These are phyloP conservation scores for Colletotrichum orbiculare DNA, from an alignment of 2,329 filamentous ascomycete species.

Conservation along the genomic window DNA sequence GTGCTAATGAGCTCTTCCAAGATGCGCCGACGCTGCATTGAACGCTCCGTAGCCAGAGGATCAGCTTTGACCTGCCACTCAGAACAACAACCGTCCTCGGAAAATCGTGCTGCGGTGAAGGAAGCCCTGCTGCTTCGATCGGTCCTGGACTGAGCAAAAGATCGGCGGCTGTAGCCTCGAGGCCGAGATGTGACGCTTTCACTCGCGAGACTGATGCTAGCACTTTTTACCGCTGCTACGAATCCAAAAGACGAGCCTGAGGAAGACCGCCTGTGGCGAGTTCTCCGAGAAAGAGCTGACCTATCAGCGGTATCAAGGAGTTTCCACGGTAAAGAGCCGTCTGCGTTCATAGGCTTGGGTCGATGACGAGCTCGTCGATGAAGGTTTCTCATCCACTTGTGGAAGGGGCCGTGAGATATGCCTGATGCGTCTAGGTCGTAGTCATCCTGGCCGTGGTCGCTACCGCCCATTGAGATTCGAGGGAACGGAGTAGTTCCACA, in stretches of 20 bases:
- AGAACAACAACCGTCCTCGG: conserved; percentile 72
- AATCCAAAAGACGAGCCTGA: conserved; percentile 83
- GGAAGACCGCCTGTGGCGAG: conserved; percentile 68
- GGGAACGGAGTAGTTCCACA: conserved; percentile 9
- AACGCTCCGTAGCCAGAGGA: conserved; percentile 75
- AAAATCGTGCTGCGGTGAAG: conserved; percentile 67
- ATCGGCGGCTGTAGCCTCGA: conserved; percentile 61
- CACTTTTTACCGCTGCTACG: conserved; percentile 83
- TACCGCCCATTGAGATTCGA: conserved; percentile 41
- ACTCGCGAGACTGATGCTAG: conserved; percentile 80
- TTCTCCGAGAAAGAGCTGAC: conserved; percentile 38
- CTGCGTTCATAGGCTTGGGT: conserved; percentile 40
- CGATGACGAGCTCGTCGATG: conserved; percentile 65
- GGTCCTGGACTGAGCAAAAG: conserved; percentile 66
- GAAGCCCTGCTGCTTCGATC: conserved; percentile 73
- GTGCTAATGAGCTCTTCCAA: conserved; percentile 88
- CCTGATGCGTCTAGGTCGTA: conserved; percentile 14
- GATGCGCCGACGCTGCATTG: conserved; percentile 80
- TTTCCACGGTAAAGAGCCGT: conserved; percentile 49
- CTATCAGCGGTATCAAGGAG: conserved; percentile 41
- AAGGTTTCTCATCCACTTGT: conserved; percentile 78
- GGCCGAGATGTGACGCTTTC: conserved; percentile 75
- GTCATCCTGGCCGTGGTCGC: conserved; percentile 26
- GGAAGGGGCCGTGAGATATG: conserved; percentile 63
- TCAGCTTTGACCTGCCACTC: conserved; percentile 69